These are phyloP conservation scores for Neurospora africana DNA, from an alignment of 495 filamentous ascomycete species.

Conservation along the genomic window DNA sequence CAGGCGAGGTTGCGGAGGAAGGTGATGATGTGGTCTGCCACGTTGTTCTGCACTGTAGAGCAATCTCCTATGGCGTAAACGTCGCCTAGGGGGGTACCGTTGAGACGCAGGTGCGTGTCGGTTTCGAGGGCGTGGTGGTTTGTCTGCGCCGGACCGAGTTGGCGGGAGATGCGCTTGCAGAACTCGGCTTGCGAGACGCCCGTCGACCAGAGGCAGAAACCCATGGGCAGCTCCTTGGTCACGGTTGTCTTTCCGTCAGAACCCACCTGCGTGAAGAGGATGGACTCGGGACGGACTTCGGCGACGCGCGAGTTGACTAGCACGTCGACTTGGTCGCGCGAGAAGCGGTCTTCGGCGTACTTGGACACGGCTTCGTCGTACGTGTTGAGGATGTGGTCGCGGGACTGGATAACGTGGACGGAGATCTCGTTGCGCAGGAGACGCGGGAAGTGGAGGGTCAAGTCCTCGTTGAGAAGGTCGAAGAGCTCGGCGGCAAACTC, in stretches of 20 bases:
- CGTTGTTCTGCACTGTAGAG: constrained; percentile 90
- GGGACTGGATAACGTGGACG: constrained; percentile 90
- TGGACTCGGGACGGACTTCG: constrained; percentile 71
- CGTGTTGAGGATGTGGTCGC: constrained; percentile 92
- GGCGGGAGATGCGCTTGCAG: constrained; percentile 57
- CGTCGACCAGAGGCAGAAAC: constrained; percentile 96
- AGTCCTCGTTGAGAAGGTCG: constrained; percentile 92
- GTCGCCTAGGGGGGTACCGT: constrained; percentile 84
- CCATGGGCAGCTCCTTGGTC: constrained; percentile 88
- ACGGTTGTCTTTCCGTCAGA: constrained; percentile 56
- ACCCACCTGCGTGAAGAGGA: constrained; percentile 75
- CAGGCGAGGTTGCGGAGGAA: constrained; percentile 87
- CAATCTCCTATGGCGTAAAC: constrained; percentile 98
- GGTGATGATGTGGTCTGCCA: constrained; percentile 72
- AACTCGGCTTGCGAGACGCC: constrained; percentile 85
- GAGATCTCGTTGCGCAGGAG: constrained; percentile 94
- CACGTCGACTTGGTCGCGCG: constrained; percentile 81
- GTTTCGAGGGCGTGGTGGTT: constrained; percentile 93
- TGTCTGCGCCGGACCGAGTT: constrained; percentile 62
- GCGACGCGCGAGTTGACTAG: constrained; percentile 86
- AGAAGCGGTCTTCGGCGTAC: constrained; percentile 86
- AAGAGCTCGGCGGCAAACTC: constrained; percentile 96
- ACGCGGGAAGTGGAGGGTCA: constrained; percentile 71
- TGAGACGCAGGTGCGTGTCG: constrained; percentile 84
- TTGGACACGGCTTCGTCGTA: constrained; percentile 91